Conservation (phyloP, 768 basidiomycete genomes). For the Suillus tomentosus region DNA sequence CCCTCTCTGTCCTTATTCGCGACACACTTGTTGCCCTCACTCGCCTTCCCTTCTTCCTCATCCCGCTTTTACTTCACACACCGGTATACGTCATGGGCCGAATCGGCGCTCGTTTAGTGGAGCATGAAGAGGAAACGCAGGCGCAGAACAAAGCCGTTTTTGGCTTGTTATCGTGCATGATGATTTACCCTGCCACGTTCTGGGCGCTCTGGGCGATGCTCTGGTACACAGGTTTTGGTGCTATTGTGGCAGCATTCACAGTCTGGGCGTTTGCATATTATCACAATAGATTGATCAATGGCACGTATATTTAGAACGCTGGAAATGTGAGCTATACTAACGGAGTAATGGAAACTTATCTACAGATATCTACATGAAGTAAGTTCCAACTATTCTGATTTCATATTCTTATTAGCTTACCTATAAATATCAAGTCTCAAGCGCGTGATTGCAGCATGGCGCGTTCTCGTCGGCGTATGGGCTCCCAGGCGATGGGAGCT, state of each 20-base stretch:
- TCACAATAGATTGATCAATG: constrained; percentile 85
- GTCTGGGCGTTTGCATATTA: constrained; percentile 83
- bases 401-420: neutral
- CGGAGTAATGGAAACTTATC: neutral
- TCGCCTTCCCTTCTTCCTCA: constrained; percentile 84
- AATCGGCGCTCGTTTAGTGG: constrained; percentile 69
- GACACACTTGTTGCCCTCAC: constrained; percentile 72
- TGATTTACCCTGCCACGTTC: constrained; percentile 84
- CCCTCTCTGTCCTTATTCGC: constrained; percentile 74
- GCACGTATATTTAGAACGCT: constrained; percentile 43
- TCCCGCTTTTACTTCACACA: constrained; percentile 81
- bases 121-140: constrained; percentile 91
- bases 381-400: constrained; percentile 26
- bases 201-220: constrained; percentile 84
- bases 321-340: constrained; percentile 3
- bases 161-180: constrained; percentile 70
- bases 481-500: constrained; percentile 82
- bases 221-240: constrained; percentile 73
- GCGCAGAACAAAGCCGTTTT: constrained; percentile 97
- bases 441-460: constrained; percentile 91
- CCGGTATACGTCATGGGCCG: constrained; percentile 86
- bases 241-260: constrained; percentile 63
- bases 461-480: constrained; percentile 96
- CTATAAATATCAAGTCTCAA: constrained; percentile 57
- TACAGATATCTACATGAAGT: constrained; percentile 80